Evolutionary conservation across 345 rosid species (phyloP).

Genomic region (Camelina laxa): DNA sequence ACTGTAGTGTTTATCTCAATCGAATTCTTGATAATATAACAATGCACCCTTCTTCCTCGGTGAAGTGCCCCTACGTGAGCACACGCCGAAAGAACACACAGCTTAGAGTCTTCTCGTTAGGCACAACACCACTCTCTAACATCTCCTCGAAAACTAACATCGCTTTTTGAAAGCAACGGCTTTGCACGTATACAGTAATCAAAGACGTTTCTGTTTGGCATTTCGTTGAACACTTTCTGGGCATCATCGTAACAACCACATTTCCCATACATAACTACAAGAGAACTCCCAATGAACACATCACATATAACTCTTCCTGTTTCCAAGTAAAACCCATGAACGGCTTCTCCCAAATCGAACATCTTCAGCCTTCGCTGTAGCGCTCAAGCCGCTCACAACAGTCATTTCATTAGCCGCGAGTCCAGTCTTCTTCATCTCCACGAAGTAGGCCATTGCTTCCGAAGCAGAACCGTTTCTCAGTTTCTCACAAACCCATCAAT

Average conservation of each 20-base stretch:
- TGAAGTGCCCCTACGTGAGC: slow-evolving; percentile 51
- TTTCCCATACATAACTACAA: slow-evolving; percentile 64
- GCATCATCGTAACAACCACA: slow-evolving; percentile 58
- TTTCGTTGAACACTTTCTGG: slow-evolving; percentile 55
- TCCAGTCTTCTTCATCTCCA: slow-evolving; percentile 51
- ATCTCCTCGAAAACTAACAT: slow-evolving; percentile 61
- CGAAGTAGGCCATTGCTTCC: slow-evolving; percentile 55
- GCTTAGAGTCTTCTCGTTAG: slow-evolving; percentile 64
- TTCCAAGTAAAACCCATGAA: slow-evolving; percentile 47
- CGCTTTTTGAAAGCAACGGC: slow-evolving; percentile 49
- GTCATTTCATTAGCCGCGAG: slow-evolving; percentile 64
- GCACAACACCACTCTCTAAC: slow-evolving; percentile 56
- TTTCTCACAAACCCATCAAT: slow-evolving; percentile 64
- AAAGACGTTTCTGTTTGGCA: slow-evolving; percentile 64
- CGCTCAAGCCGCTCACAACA: slow-evolving; percentile 61
- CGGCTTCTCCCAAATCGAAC: slow-evolving; percentile 37
- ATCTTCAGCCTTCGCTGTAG: slow-evolving; percentile 47
- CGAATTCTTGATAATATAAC: slow-evolving; percentile 48
- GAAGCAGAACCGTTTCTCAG: slow-evolving; percentile 47
- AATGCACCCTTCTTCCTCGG: slow-evolving; percentile 61
- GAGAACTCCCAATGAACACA: slow-evolving; percentile 65
- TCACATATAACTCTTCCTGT: slow-evolving; percentile 51
- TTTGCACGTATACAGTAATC: slow-evolving; percentile 63
- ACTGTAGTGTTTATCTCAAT: slow-evolving; percentile 39
- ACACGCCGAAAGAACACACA: slow-evolving; percentile 56